Evolutionary conservation across 805 yeast species (phyloP).

Genomic region (Isabelozyma pseudorhagii): DNA sequence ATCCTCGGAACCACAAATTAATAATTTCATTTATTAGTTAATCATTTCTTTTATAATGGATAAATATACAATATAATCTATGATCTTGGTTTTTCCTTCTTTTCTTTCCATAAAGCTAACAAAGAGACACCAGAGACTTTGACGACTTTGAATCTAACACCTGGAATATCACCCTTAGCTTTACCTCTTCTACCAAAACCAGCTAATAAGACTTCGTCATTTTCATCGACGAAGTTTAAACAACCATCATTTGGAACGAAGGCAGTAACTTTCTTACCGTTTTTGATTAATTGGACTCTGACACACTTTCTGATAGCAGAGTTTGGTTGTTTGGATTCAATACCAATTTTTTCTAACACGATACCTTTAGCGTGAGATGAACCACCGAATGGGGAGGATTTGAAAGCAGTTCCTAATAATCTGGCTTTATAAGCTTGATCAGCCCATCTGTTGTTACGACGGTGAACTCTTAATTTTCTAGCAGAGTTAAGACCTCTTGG

Average conservation of each 20-base stretch:
- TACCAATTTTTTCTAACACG: constrained; percentile 98
- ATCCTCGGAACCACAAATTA: neutral
- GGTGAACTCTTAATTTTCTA: constrained; percentile 99
- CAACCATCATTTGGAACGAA: constrained; percentile 99
- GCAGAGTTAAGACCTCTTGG: constrained; percentile 99
- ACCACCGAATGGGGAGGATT: constrained; percentile 99
- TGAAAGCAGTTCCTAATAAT: constrained; percentile 99
- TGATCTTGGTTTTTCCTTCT: constrained; percentile 99
- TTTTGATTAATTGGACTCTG: constrained; percentile 99
- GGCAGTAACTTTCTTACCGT: constrained; percentile 99
- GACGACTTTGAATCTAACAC: constrained; percentile 99
- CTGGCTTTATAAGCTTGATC: constrained; percentile 97
- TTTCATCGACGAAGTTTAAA: constrained; percentile 98
- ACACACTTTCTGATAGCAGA: constrained; percentile 99
- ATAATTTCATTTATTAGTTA: neutral
- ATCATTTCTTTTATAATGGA: constrained; percentile 2
- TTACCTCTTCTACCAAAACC: constrained; percentile 99
- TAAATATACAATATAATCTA: constrained; percentile 37
- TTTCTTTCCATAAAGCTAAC: constrained; percentile 99
- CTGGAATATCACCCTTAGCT: constrained; percentile 99
- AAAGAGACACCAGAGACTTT: constrained; percentile 99
- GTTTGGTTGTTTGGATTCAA: constrained; percentile 99
- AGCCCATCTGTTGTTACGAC: constrained; percentile 99
- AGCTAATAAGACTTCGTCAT: constrained; percentile 98
- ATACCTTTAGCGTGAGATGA: constrained; percentile 99